Conservation (phyloP, 2,329 filamentous ascomycete species). For the Epichloe bromicola region DNA sequence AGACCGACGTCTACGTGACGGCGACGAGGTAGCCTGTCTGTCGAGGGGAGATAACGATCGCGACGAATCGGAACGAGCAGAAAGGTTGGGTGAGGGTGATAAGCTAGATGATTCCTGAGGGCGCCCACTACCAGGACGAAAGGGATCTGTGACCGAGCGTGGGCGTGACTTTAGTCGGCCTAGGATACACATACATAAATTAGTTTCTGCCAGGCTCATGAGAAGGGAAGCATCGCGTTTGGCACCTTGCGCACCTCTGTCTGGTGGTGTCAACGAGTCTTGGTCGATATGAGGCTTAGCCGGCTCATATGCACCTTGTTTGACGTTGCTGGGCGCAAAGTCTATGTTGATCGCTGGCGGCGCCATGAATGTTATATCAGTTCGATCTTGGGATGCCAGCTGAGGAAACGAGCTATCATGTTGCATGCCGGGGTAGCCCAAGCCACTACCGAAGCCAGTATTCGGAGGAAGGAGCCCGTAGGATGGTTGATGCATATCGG, state of each 20-base stretch:
- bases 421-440: slow-evolving; percentile 23
- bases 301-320: slow-evolving; percentile 25
- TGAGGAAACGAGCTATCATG: slow-evolving; percentile 39
- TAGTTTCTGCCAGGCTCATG: not conserved
- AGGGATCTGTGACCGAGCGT: slow-evolving; percentile 47
- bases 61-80: slow-evolving; percentile 33
- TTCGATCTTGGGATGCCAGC: slow-evolving; percentile 31
- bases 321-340: slow-evolving; percentile 62
- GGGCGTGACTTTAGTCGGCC: slow-evolving; percentile 37
- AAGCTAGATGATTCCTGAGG: slow-evolving; percentile 28
- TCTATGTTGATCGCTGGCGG: slow-evolving; percentile 94
- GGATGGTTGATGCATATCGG: slow-evolving; percentile 33
- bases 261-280: slow-evolving; percentile 74
- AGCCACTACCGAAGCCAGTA: slow-evolving; percentile 22
- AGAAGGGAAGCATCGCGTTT: not conserved
- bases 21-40: slow-evolving; percentile 28
- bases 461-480: slow-evolving; percentile 31
- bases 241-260: slow-evolving; percentile 40
- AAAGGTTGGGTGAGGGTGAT: slow-evolving; percentile 36
- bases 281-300: slow-evolving; percentile 53
- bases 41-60: slow-evolving; percentile 48
- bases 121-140: slow-evolving; percentile 34
- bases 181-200: slow-evolving; percentile 10
- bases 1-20: slow-evolving; percentile 39
- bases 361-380: slow-evolving; percentile 65